These are phyloP conservation scores for Fomitopsis pulvina DNA, from an alignment of 768 basidiomycete genomes.

Conservation along the genomic window DNA sequence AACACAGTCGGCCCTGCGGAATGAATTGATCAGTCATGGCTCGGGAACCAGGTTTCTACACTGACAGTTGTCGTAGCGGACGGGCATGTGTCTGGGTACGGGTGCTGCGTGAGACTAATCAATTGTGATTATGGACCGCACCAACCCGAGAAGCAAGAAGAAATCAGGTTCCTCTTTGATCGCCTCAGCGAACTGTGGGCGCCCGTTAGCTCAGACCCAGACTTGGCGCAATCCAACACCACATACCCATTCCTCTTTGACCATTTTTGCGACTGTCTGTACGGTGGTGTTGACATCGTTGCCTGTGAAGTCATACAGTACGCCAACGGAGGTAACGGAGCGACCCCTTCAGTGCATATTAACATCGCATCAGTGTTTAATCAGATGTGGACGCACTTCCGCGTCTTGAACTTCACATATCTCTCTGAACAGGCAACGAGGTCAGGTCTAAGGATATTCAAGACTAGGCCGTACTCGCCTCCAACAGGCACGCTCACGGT, in stretches of 20 bases:
- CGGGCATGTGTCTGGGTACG: conserved; percentile 70
- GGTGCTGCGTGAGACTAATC: background rate
- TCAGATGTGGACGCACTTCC: conserved; percentile 39
- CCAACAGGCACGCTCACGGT: conserved; percentile 38
- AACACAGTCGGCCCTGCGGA: conserved; percentile 62
- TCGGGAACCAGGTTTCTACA: background rate
- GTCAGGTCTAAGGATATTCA: background rate
- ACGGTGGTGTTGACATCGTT: conserved; percentile 70
- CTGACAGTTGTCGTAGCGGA: conserved; percentile 60
- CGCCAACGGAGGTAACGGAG: conserved; percentile 72
- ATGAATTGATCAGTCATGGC: background rate
- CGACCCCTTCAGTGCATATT: conserved; percentile 40
- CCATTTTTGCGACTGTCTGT: conserved; percentile 66
- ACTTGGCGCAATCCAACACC: background rate
- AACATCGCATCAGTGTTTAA: background rate
- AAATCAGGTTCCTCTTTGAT: conserved; percentile 78
- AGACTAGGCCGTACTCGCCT: conserved; percentile 21
- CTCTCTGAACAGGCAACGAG: conserved; percentile 32
- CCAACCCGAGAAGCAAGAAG: conserved; percentile 67
- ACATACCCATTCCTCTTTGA: conserved; percentile 70
- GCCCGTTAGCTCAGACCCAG: background rate
- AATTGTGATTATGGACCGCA: background rate
- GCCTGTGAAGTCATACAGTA: conserved; percentile 70
- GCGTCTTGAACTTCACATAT: conserved; percentile 67
- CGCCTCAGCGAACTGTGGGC: conserved; percentile 60